Evolutionary conservation across 73 alveolate genomes (phyloP).

Genomic region (Stentor coeruleus): DNA sequence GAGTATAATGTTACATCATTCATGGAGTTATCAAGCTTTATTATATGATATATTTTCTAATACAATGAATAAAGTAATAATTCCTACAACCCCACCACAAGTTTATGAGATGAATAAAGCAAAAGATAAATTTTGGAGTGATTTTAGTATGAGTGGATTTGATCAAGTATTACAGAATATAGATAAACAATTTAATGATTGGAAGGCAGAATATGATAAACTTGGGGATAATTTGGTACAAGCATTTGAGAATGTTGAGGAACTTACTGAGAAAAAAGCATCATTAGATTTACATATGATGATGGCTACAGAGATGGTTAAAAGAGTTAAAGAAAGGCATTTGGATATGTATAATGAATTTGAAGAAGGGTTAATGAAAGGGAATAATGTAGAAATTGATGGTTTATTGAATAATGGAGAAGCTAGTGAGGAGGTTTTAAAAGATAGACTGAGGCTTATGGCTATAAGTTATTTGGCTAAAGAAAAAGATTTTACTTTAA

Average conservation of each 20-base stretch:
- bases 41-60: not conserved
- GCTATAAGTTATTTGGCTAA: not conserved
- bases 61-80: not conserved
- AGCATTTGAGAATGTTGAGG: not conserved
- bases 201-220: not conserved
- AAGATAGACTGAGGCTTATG: not conserved
- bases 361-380: constrained; percentile 13
- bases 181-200: constrained; percentile 9
- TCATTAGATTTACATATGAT: constrained; percentile 11
- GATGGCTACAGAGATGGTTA: not conserved
- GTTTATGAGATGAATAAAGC: not conserved
- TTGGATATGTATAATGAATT: not conserved
- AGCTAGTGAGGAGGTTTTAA: not conserved
- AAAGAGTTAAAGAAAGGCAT: not conserved
- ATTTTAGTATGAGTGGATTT: not conserved
- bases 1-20: constrained; percentile 8
- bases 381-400: not conserved
- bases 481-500: not conserved
- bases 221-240: not conserved
- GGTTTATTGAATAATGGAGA: not conserved
- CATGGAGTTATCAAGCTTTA: constrained; percentile 18
- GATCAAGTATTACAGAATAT: not conserved
- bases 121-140: not conserved
- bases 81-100: not conserved
- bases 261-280: not conserved